Evolutionary conservation across 768 basidiomycete genomes (phyloP), one percentile per base, ranked within the genome.

Genomic region (Lentinula edodes): DNA sequence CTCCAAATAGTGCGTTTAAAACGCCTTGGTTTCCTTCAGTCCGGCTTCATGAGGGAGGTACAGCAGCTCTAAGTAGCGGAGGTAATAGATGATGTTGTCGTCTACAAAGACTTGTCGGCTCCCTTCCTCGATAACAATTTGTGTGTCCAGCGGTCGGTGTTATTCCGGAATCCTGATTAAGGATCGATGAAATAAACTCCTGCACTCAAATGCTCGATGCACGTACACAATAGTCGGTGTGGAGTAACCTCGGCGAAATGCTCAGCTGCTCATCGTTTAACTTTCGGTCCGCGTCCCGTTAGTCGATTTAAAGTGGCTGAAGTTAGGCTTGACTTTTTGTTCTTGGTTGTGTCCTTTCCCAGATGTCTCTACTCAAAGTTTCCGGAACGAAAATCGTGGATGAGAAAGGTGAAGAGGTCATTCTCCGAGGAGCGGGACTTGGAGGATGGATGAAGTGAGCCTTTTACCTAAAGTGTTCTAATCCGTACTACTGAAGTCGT

Each of bases 381-480:
- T 75, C 78, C 61, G 87, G 86, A 45, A 83, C 82, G 15, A 83
- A 82, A 64, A 74, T 90, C 66, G 80, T 87, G 62, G 80, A 88
- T 66, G 78, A 78, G 55, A 70, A 81, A 41, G 84, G 80, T 42
- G 76, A 84, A 18, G 80, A 85, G 64, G 75, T 88, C 62, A 76
- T 87, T 61, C 77, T 89, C 58, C 76, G 85, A 50, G 90, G 90
- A 20, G 89, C 89, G 58, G 88, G 89, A n/a, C 75, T 91, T 20
- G 90, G 89, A 63, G 89, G 90, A 69, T 91, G 90, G 89, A 88
- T 92, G 87, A 90, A 87, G 90, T 91, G 67, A 72, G 89, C 81
- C 66, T 62, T 63, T 64, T 69, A 54, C 56, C 32, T 38, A 46
- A 12, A 59, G 13, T 63, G 48, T 59, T 36, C 18, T 48, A 58